phyloP scores from a whole-genome alignment of 2,329 filamentous ascomycete species.

The Dactylellina drechsleri region DNA sequence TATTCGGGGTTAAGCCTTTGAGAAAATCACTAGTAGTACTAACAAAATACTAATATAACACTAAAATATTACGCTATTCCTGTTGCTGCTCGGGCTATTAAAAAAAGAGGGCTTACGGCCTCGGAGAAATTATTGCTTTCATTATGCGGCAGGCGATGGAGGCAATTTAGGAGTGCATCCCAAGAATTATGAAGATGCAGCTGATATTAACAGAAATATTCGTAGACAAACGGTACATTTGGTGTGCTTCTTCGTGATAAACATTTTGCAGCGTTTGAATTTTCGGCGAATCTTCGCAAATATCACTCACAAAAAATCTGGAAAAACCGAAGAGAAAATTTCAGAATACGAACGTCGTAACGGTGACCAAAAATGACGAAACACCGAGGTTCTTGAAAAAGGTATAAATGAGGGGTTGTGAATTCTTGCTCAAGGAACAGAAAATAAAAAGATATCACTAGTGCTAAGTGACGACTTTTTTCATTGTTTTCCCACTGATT shows the following conservation, averaged over 20 bases:
- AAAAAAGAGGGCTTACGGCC: conserved; percentile 6
- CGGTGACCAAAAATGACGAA: not conserved
- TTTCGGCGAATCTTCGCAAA: not conserved
- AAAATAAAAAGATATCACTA: not conserved
- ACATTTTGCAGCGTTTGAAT: not conserved
- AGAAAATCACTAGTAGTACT: conserved; percentile 6
- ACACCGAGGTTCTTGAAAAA: conserved; percentile 5
- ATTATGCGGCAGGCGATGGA: conserved; percentile 27
- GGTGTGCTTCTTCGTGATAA: not conserved
- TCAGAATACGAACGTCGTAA: not conserved
- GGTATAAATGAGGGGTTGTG: conserved; percentile 17
- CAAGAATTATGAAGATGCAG: conserved; percentile 8
- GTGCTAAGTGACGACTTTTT: conserved; percentile 8
- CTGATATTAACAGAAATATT: conserved; percentile 12
- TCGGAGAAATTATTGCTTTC: conserved; percentile 32
- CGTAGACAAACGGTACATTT: too few species aligned
- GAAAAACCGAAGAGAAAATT: conserved; percentile 2
- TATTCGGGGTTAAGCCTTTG: conserved; percentile 12
- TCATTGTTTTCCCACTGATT: conserved; percentile 3
- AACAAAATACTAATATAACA: not conserved
- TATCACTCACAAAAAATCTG: too few species aligned
- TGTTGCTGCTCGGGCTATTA: conserved; percentile 35
- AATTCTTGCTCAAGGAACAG: not conserved
- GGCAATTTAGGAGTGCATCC: conserved; percentile 7
- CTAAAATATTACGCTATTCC: conserved; percentile 1